A percentile compares a stretch with the other conserved stretches of the same genome.
Evolutionary conservation across 768 basidiomycete species (phyloP).

Genomic region (Termitomyces sp.): DNA sequence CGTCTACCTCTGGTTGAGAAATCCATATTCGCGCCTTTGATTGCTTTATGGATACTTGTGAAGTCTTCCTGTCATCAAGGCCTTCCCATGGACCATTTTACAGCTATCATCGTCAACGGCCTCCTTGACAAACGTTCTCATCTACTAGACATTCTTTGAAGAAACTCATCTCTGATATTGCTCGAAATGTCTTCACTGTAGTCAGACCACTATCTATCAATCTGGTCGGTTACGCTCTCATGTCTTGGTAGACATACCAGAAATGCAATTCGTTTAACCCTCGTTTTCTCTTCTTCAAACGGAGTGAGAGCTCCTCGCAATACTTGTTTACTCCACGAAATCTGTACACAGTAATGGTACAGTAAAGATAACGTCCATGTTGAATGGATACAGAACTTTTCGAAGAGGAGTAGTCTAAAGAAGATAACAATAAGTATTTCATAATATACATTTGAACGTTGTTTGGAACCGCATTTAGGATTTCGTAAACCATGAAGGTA

Average conservation of each 20-base stretch:
- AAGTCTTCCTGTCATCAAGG: neutral
- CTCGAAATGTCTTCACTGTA: neutral
- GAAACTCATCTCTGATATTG: neutral
- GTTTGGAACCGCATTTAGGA: neutral
- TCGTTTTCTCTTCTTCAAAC: neutral
- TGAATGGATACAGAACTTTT: neutral
- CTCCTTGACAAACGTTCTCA: neutral
- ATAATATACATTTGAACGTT: slow-evolving; percentile 6
- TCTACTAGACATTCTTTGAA: neutral
- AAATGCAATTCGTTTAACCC: neutral
- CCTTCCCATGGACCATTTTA: neutral
- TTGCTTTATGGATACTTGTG: neutral
- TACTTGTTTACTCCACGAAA: neutral
- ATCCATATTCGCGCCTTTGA: neutral
- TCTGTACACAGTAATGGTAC: neutral
- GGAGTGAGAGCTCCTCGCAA: neutral
- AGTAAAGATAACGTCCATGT: neutral
- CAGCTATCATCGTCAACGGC: neutral
- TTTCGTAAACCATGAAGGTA: neutral
- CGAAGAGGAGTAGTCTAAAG: neutral
- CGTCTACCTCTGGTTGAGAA: too few species aligned
- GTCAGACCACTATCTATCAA: neutral
- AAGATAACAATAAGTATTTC: slow-evolving; percentile 7
- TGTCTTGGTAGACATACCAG: neutral
- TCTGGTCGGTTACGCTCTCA: too few species aligned